Percentiles rank a stretch among this genome's conserved stretches.
Evolutionary conservation across 2,329 filamentous ascomycete genomes (phyloP).

Genomic region (Colletotrichum sojae): DNA sequence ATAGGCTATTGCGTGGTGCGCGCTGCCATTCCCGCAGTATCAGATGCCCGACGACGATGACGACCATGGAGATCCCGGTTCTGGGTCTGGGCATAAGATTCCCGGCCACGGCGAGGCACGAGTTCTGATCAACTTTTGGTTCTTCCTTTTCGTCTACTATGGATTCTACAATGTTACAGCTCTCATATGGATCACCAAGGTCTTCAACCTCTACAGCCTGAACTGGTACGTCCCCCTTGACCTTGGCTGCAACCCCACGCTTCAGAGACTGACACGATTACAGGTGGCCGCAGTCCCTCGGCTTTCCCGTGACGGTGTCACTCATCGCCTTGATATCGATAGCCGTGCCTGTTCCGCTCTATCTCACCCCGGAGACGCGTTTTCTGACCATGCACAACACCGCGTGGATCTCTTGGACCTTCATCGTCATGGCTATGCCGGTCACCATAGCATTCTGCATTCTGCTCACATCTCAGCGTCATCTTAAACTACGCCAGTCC

Average conservation of each 20-base stretch:
- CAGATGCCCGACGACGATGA: constrained; percentile 62
- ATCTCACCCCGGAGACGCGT: constrained; percentile 65
- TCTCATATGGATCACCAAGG: constrained; percentile 79
- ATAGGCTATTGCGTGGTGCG: constrained; percentile 75
- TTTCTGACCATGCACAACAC: constrained; percentile 75
- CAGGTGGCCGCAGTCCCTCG: constrained; percentile 74
- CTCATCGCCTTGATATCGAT: constrained; percentile 74
- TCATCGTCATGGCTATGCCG: constrained; percentile 78
- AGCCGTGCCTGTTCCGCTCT: constrained; percentile 71
- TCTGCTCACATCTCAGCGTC: constrained; percentile 74
- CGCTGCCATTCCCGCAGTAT: constrained; percentile 76
- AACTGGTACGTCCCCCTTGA: constrained; percentile 65
- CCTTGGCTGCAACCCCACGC: neutral
- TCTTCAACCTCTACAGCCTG: constrained; percentile 79
- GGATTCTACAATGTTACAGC: constrained; percentile 78
- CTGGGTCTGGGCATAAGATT: constrained; percentile 55
- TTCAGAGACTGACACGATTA: neutral
- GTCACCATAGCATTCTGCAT: constrained; percentile 76
- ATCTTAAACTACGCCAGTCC: constrained; percentile 71
- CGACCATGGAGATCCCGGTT: constrained; percentile 46
- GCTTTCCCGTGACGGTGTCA: constrained; percentile 75
- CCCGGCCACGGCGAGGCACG: constrained; percentile 75
- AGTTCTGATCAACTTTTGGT: constrained; percentile 79
- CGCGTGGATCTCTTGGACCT: constrained; percentile 78
- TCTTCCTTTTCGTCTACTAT: constrained; percentile 79